Evolutionary conservation across 148 eudicot genomes (phyloP), one percentile per base, ranked within the genome.

Genomic region (Dysphania ambrosioides): DNA sequence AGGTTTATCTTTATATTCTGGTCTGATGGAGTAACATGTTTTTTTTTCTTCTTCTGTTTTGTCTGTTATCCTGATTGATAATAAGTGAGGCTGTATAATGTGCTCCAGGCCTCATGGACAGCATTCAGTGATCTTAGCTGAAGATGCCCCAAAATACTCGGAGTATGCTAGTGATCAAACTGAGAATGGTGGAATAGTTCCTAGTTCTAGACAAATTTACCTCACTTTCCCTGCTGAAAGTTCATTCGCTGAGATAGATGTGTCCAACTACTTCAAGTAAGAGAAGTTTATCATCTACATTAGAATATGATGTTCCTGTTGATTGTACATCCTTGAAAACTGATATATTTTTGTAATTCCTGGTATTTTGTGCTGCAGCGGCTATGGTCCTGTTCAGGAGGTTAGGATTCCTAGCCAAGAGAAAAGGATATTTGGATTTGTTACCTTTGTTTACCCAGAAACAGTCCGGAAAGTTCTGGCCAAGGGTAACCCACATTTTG

Each of bases 321-420:
- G 53, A 2, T 47, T 47, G 53, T 1, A 3, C 13, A 47, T 47
- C 5, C 53, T 47, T 47, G 53, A 47, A 47, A 47, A 47, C 53
- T 47, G 53, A 47, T 47, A 13, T 15, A 10, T 47, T 47, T 0
- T 1, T 27, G 64, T 29, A 8, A 5, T 4, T 60, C n/a, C n/a
- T n/a, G n/a, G 64, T 29, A 6, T 29, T 49, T 2, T 51, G 64
- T 51, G 56, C 53, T 42, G 72, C 75, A 88, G 96, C 73, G 78
- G 79, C 15, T 88, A 77, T 74, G 93, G 96, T 3, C 81, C 76
- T 13, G 96, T 91, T 73, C 85, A 85, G 76, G 93, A 88, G 70
- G 93, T 88, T 41, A 83, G 96, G 79, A 91, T 91, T 64, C 96
- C 93, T 67, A 75, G 82, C 78, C 95, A 90, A 81, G 90, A 88